Evolutionary conservation across 805 yeast genomes (phyloP), one percentile per base, ranked within the genome.

Genomic region (Candida jianshihensis): DNA sequence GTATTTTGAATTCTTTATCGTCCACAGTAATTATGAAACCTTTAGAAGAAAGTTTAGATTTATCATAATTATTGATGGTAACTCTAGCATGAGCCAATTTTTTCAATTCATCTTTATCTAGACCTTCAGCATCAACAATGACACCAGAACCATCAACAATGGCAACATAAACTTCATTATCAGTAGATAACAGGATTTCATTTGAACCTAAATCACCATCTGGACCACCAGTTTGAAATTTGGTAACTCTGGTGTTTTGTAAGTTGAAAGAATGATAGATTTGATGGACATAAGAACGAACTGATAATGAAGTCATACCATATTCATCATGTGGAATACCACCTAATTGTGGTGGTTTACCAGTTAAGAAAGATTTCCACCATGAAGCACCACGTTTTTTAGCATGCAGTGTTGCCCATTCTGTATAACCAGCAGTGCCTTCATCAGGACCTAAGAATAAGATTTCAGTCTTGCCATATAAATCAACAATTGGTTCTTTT

Each of bases 401-500:
- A 19, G 98, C 97, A 58, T 90, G 97, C 48, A 78, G 64, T 19
- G 97, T 92, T 10, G 98, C 97, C 97, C 97, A 90, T 61, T 92
- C 89, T 35, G 88, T 95, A 54, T 84, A 81, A 18, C 81, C 82
- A 16, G 98, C 97, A 36, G 97, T 89, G 60, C 95, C 95, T 70
- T 90, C 98, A 65, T 90, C 98, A n/a, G 98, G 98, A 37, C 98
- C 98, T 80, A 90, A 82, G 61, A 86, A 90, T 49, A 92, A 67
- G 51, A 92, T 90, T 68, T 90, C 98, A 34, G 84, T 86, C 54
- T 82, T 73, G 39, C 77, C 75, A 58, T 86, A 81, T 39, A 85
- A 68, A 58, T 90, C 97, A 35, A 90, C 89, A 56, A 88, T 81
- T 38, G 76, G 71, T 48, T 86, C 96, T 95, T 65, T 86, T 80